Conservation (phyloP, 1,139 yeast species). For the Saccharomyces hybrid region DNA sequence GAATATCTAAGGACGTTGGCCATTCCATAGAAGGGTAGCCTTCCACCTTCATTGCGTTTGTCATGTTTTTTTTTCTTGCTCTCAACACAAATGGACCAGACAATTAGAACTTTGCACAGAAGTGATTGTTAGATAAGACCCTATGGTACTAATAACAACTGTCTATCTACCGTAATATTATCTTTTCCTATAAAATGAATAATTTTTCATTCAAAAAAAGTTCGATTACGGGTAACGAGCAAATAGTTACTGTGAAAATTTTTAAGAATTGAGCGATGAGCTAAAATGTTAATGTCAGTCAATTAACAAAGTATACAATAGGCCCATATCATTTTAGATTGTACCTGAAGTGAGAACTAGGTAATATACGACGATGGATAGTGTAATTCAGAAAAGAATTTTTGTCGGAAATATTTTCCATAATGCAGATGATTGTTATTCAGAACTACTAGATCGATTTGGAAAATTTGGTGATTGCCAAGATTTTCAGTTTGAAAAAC, state of each 20-base stretch:
- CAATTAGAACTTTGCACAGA: background rate
- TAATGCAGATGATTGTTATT: constrained; percentile 32
- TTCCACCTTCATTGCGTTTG: constrained; percentile 1
- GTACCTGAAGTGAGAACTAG: background rate
- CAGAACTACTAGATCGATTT: constrained; percentile 38
- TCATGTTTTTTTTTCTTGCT: background rate
- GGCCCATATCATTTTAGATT: background rate
- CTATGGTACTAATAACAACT: background rate
- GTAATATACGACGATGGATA: background rate
- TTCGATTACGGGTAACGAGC: background rate
- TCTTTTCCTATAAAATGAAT: background rate
- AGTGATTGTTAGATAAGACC: background rate
- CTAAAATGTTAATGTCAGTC: background rate
- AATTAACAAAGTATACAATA: background rate
- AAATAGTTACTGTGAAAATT: background rate
- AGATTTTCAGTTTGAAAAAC: constrained; percentile 34
- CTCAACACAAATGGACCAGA: background rate
- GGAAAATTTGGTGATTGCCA: constrained; percentile 43
- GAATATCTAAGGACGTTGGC: constrained; percentile 47
- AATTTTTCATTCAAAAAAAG: background rate
- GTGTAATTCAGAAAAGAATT: constrained; percentile 32
- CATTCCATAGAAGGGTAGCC: constrained; percentile 31
- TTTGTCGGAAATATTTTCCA: constrained; percentile 46
- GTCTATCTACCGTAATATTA: background rate
- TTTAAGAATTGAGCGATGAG: constrained; percentile 1